A percentile compares a stretch with the other conserved stretches of the same genome.
Conservation (phyloP, 2,329 filamentous ascomycete genomes). For the Periconia digitata region DNA sequence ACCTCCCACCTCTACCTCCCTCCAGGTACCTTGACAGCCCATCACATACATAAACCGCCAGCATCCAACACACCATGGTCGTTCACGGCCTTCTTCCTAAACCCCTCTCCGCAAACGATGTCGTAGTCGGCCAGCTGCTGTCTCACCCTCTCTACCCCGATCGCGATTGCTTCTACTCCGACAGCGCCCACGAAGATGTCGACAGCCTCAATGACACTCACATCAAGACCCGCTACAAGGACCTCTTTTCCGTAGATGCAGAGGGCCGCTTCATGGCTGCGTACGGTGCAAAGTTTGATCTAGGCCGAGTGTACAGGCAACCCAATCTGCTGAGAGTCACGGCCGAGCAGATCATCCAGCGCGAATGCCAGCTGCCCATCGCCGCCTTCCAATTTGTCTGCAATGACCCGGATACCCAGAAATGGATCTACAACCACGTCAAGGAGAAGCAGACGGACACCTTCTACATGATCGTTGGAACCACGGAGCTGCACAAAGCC, state of each 20-base stretch:
- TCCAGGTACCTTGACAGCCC: not conserved
- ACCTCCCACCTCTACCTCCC: no score
- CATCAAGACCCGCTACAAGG: conserved; percentile 43
- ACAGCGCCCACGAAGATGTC: conserved; percentile 33
- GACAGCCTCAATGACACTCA: conserved; percentile 44
- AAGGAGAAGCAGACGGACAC: conserved; percentile 26
- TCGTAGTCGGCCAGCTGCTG: conserved; percentile 40
- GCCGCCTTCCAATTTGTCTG: conserved; percentile 36
- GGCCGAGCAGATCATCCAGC: conserved; percentile 43
- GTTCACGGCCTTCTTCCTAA: conserved; percentile 41
- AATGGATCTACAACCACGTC: conserved; percentile 34
- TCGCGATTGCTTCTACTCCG: conserved; percentile 39
- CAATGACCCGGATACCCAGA: conserved; percentile 34
- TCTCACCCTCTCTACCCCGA: conserved; percentile 41
- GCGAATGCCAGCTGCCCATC: conserved; percentile 28
- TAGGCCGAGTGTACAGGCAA: conserved; percentile 40
- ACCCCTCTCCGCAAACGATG: conserved; percentile 35
- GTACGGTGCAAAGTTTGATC: conserved; percentile 43
- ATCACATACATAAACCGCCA: not conserved
- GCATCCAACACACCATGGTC: conserved; percentile 23
- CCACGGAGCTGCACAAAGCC: conserved; percentile 43
- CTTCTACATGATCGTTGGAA: conserved; percentile 37
- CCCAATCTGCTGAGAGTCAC: conserved; percentile 39
- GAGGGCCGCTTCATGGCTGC: conserved; percentile 42
- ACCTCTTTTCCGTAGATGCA: conserved; percentile 39